Evolutionary conservation across 2,329 filamentous ascomycete genomes (phyloP).

Genomic region (Rhynchosporium agropyri): DNA sequence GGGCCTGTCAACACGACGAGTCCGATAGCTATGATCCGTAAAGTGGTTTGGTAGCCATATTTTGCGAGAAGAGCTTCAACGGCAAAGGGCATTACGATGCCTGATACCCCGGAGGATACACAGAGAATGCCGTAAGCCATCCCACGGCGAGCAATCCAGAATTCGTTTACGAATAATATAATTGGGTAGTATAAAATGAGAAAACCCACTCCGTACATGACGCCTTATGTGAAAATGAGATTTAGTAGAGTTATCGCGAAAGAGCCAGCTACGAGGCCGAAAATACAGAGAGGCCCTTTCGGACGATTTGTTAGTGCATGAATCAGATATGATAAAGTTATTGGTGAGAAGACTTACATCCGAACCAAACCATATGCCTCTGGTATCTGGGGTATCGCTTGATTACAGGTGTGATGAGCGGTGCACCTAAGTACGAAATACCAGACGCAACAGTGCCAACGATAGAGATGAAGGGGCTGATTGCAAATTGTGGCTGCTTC

Average conservation of each 20-base stretch:
- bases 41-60: slow-evolving; percentile 56
- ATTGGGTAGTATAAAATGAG: slow-evolving; percentile 58
- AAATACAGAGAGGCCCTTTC: slow-evolving; percentile 44
- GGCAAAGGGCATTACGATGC: slow-evolving; percentile 56
- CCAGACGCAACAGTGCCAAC: slow-evolving; percentile 57
- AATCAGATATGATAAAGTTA: neutral
- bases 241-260: slow-evolving; percentile 56
- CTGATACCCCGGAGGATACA: slow-evolving; percentile 49
- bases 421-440: slow-evolving; percentile 43
- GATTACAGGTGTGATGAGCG: slow-evolving; percentile 42
- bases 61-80: slow-evolving; percentile 54
- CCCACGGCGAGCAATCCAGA: slow-evolving; percentile 62
- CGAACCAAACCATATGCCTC: slow-evolving; percentile 44
- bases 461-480: slow-evolving; percentile 54
- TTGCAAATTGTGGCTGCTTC: slow-evolving; percentile 58
- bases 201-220: slow-evolving; percentile 63
- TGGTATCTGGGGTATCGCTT: slow-evolving; percentile 43
- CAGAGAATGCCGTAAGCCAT: slow-evolving; percentile 62
- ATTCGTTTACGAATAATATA: slow-evolving; percentile 62
- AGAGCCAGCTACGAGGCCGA: slow-evolving; percentile 48
- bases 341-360: slow-evolving; percentile 30
- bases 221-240: slow-evolving; percentile 62
- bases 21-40: slow-evolving; percentile 55
- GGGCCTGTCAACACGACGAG: slow-evolving; percentile 56
- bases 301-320: neutral